Conservation (phyloP, 305 asterid species). For the Fraxinus paxiana region DNA sequence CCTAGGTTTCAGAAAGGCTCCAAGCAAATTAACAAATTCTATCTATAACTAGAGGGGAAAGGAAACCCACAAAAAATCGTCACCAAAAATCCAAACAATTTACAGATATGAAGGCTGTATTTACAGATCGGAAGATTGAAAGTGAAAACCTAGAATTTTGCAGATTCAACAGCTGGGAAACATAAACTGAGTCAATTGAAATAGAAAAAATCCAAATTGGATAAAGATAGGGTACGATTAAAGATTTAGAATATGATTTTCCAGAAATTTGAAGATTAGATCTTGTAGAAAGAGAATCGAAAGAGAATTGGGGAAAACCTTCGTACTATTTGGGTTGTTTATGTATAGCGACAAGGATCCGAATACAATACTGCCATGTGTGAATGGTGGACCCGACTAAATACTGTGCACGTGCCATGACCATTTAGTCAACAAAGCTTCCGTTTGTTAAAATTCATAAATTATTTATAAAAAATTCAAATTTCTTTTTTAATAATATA, state of each 20-base stretch:
- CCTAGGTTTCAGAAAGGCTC: slow-evolving; percentile 35
- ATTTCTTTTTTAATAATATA: too few species aligned
- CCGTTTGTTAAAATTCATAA: too few species aligned
- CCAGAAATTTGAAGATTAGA: slow-evolving; percentile 13
- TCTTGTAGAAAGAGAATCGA: slow-evolving; percentile 21
- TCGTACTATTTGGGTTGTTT: slow-evolving; percentile 32
- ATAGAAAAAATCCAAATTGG: slow-evolving; percentile 24
- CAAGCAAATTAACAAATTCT: slow-evolving; percentile 5
- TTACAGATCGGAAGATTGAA: slow-evolving; percentile 36
- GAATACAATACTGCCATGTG: slow-evolving; percentile 29
- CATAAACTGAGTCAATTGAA: slow-evolving; percentile 32
- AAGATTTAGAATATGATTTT: slow-evolving; percentile 12
- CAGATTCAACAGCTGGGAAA: neutral
- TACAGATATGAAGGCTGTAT: slow-evolving; percentile 16
- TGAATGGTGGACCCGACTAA: neutral
- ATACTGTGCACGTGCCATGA: slow-evolving; percentile 16
- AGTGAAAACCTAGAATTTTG: slow-evolving; percentile 34
- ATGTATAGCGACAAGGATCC: slow-evolving; percentile 40
- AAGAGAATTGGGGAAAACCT: slow-evolving; percentile 30
- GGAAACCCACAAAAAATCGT: neutral
- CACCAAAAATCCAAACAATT: neutral
- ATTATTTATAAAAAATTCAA: too few species aligned
- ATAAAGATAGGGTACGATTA: slow-evolving; percentile 21
- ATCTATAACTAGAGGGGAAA: slow-evolving; percentile 24
- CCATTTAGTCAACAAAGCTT: neutral